These are phyloP conservation scores for Candida piceae DNA, from an alignment of 805 yeast species.

Conservation along the genomic window DNA sequence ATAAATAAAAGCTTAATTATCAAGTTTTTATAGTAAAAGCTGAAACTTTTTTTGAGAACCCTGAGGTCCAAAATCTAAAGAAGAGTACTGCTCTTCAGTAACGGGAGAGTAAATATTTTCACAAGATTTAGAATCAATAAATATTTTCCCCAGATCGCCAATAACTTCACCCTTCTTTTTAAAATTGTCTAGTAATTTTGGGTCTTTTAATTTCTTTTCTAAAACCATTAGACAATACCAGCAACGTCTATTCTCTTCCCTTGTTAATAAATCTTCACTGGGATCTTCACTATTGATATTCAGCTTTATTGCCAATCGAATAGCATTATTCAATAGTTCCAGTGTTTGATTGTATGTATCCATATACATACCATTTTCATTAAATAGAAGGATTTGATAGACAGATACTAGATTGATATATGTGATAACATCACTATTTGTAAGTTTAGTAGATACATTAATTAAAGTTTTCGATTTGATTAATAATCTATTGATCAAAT, in stretches of 20 bases:
- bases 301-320: constrained; percentile 11
- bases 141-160: not conserved
- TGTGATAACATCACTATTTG: constrained; percentile 13
- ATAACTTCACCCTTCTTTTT: constrained; percentile 1
- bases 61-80: not conserved
- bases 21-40: too few species aligned
- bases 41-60: not conserved
- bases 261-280: constrained; percentile 1
- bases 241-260: constrained; percentile 10
- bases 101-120: not conserved
- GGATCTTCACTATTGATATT: constrained; percentile 11
- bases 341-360: constrained; percentile 4
- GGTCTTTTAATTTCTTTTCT: constrained; percentile 8
- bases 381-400: not conserved
- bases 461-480: constrained; percentile 7
- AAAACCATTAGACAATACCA: constrained; percentile 11
- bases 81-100: not conserved
- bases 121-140: not conserved
- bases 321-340: constrained; percentile 9
- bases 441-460: constrained; percentile 11
- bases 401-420: constrained; percentile 13
- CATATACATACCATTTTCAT: not conserved
- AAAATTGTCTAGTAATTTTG: not conserved
- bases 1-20: too few species aligned
- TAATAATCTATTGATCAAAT: constrained; percentile 3